Base-by-base conservation (phyloP, 2,329 filamentous ascomycete genomes). In the Aspergillus transmontanensis region DNA sequence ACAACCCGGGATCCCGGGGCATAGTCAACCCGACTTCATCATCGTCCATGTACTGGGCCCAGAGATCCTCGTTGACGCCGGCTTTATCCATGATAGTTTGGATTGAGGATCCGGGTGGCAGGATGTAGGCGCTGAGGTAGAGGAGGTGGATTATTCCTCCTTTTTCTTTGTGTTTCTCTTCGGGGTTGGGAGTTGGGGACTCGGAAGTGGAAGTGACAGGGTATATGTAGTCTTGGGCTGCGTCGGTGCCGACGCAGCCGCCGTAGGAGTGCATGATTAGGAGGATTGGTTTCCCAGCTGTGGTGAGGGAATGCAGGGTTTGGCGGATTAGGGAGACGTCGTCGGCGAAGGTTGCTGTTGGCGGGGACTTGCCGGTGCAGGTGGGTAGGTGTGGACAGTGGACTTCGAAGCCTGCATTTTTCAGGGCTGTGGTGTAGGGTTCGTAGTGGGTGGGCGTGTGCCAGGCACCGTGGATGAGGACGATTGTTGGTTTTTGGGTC, bases 1-100 rank as follows among this genome's bases (percentile, higher is more conserved):
- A 30, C 45, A 57, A 16, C 0, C 32, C 46, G 0, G 58, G 65
- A n/a, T 63, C 56, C 7, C 43, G 26, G 0, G 65, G 58, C 19
- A 63, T 59, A 0, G 55, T 58, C 3, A 43, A 41, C 2, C 63
- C 58, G 2, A 60, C 62, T 1, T 32, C 28, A 1, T 26, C 26
- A 11, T 57, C 28, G 12, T 54, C 43, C 11, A 64, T 41, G n/a
- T 58, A 62, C 12, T 60, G 12, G 12, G 28, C n/a, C 56, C 64
- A 69, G 1, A 69, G 7, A 19, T 14, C 12, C 1, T 9, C 50
- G 10, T 32, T 16, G 2, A 53, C 26, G 4, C 50, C 50, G 6
- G 28, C 30, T n/a, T 45, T 30, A 30, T 32, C 46, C 46, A 50
- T 50, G 6, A 50, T 23, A 11, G 11, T 28, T 16, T 50, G 46